phyloP scores from a whole-genome alignment of 2,329 filamentous ascomycete genomes.

The Ascochyta pisi region DNA sequence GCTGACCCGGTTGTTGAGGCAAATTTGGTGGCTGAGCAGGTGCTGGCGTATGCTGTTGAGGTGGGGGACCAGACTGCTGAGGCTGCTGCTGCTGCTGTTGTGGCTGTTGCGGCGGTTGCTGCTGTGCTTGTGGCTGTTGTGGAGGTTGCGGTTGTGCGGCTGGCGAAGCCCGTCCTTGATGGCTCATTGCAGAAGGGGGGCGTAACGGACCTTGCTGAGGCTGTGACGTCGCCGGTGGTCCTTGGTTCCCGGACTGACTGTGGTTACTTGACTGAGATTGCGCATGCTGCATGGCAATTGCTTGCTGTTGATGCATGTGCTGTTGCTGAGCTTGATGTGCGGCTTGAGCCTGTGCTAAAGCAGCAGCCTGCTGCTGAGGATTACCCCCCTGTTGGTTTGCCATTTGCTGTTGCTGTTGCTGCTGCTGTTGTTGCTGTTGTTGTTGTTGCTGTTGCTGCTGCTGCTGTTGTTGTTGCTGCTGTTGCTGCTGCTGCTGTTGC shows the following conservation, averaged over 20 bases:
- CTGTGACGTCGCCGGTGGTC: constrained; percentile 44
- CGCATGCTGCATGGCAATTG: constrained; percentile 56
- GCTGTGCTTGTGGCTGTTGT: constrained; percentile 48
- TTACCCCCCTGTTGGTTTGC: constrained; percentile 46
- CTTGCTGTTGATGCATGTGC: constrained; percentile 52
- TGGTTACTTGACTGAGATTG: constrained; percentile 58
- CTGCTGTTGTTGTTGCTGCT: constrained; percentile 47
- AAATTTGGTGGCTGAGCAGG: constrained; percentile 45
- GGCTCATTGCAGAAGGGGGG: constrained; percentile 49
- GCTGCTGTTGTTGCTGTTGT: constrained; percentile 50
- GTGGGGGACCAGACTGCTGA: constrained; percentile 51
- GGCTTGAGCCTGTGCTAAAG: constrained; percentile 56
- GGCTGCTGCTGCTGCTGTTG: constrained; percentile 47
- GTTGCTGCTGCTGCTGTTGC: constrained; percentile 44
- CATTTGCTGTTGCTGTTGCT: constrained; percentile 55
- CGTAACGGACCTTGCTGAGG: constrained; percentile 48
- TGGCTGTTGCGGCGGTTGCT: constrained; percentile 33
- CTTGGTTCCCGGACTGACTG: constrained; percentile 52
- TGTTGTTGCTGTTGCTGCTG: too few species aligned
- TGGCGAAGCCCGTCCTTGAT: constrained; percentile 50
- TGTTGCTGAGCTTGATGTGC: constrained; percentile 52
- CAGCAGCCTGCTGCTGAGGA: constrained; percentile 51
- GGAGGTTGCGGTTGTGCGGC: constrained; percentile 46
- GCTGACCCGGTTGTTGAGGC: constrained; percentile 43
- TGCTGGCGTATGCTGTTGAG: constrained; percentile 53